Base-by-base conservation (phyloP, 306 rosid genomes). In the Hippophae tibetana region DNA sequence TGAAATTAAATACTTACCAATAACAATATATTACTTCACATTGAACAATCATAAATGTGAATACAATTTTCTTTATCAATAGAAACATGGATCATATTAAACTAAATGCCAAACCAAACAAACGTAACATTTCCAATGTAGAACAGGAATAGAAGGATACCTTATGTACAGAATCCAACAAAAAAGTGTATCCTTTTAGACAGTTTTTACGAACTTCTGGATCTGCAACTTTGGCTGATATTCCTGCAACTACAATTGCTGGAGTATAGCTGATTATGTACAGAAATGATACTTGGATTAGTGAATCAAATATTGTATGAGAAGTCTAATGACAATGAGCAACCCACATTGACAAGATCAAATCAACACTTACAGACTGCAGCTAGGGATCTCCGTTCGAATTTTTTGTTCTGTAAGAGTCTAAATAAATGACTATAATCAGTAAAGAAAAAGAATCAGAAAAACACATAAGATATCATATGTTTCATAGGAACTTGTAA, bases 141-240 rank as follows among this genome's bases (percentile, higher is more conserved):
- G 43, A 63, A 60, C 67, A 56, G n/a, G 57, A 51, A 62, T 47
- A 27, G 56, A 70, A 69, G 51, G 54, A 58, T 79, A 90, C 97
- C 86, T 54, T 67, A 49, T 78, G 63, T 64, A 60, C 64, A 12
- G 77, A 71, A 61, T 80, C 95, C 78, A 90, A 74, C 75, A 87
- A 69, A 78, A 87, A 85, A 5, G 83, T 81, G 67, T 83, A 87
- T 74, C 84, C 90, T 57, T 72, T 78, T 70, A 90, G 76, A 82
- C 94, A 85, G 68, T 71, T 75, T 72, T 79, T 94, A 23, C 96
- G 96, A 60, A 70, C 65, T 69, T 69, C 78, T 26, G 85, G 86
- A 41, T 87, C 89, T 54, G 78, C 77, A 83, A 90, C 77, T 72
- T 76, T 78, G 73, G 85, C 78, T n/a, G 85, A 73, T 58, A 64